Evolutionary conservation across 2,329 filamentous ascomycete species (phyloP).

Genomic region (Aspergillus ustus): DNA sequence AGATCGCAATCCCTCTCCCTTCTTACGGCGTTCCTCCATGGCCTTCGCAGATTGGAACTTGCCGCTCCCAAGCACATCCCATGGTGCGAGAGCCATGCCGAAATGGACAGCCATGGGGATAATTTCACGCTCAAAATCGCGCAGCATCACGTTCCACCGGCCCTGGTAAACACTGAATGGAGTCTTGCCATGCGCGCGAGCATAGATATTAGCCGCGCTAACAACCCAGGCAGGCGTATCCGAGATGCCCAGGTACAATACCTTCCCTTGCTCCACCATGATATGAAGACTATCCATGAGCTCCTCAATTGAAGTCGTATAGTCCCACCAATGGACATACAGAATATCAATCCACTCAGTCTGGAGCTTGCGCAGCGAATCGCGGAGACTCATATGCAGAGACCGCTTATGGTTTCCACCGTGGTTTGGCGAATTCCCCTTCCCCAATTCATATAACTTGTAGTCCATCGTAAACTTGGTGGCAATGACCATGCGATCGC

Average conservation of each 20-base stretch:
- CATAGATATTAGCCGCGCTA: constrained; percentile 45
- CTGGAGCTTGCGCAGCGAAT: constrained; percentile 54
- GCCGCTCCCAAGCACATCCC: constrained; percentile 62
- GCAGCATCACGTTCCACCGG: constrained; percentile 43
- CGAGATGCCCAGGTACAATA: constrained; percentile 48
- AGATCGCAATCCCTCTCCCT: constrained; percentile 48
- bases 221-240: constrained; percentile 49
- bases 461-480: constrained; percentile 71
- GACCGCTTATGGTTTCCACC: constrained; percentile 50
- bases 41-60: constrained; percentile 56
- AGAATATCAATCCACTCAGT: constrained; percentile 60
- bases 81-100: constrained; percentile 59
- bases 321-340: constrained; percentile 61
- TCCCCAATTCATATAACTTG: constrained; percentile 40
- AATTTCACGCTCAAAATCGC: constrained; percentile 49
- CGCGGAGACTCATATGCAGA: constrained; percentile 49
- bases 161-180: constrained; percentile 48
- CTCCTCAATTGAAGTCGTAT: constrained; percentile 43
- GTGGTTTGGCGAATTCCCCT: constrained; percentile 31
- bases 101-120: constrained; percentile 47
- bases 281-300: constrained; percentile 46
- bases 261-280: constrained; percentile 46
- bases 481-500: constrained; percentile 53
- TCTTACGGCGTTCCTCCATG: constrained; percentile 49
- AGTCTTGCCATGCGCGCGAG: constrained; percentile 44